Evolutionary conservation across 441 rosid genomes (phyloP), one percentile per base, ranked within the genome.

Genomic region (Populus hybrid): DNA sequence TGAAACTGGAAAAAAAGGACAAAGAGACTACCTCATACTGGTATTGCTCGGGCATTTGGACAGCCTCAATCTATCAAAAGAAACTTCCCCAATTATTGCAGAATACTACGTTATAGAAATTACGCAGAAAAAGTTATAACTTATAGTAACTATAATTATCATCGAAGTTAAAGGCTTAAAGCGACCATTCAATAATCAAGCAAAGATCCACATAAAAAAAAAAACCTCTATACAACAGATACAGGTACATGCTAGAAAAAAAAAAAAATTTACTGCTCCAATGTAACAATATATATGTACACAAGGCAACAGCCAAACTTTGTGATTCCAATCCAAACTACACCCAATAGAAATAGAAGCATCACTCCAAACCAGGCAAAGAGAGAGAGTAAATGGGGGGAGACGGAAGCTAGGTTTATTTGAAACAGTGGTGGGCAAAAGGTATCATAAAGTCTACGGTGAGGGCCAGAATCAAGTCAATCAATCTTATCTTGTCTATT

Each of bases 31-130:
- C 94, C 93, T 91, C 88, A 76, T 81, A 82, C 26, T 31, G 83
- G 76, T 82, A 93, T 66, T 88, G 90, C 78, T 67, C 79, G 3
- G 98, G 94, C 97, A 93, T 87, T 76, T 78, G 66, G 31, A 84
- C 84, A 33, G 86, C 86, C 42, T 78, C 88, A 72, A 93, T 87
- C 97, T 93, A 87, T 80, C 56, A 69, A 76, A 28, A 76, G 74
- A 72, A 71, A 73, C n/a, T 59, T 33, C 38, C 28, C 10, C 33
- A 21, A 65, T 79, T 72, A 77, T 40, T 73, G 64, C 35, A 63
- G 35, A 78, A 67, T 40, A 42, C 76, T 24, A 74, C 40, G 11
- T 64, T 21, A 56, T 33, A 28, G 70, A 23, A 50, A 78, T 64
- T 12, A 14, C 23, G 14, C 23, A 56, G 20, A 8, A 28, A 42